Conservation (phyloP, 73 alveolate species). For the Paramecium primaurelia region DNA sequence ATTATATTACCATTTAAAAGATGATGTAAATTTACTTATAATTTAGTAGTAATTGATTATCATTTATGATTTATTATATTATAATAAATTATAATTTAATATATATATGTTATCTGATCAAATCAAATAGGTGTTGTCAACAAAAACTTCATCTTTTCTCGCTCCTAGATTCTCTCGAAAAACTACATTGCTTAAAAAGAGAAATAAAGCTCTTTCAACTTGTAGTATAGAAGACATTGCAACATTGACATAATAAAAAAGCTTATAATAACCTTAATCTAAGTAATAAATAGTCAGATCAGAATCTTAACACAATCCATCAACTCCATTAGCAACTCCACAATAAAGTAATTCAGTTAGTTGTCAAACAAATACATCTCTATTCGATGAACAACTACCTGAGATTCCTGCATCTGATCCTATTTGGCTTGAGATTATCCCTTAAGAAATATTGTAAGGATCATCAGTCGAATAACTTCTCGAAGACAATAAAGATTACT, state of each 20-base stretch:
- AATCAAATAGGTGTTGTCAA: background rate
- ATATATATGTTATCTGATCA: background rate
- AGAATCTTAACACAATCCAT: background rate
- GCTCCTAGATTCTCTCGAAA: constrained; percentile 20
- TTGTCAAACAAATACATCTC: constrained; percentile 6
- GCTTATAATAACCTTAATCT: background rate
- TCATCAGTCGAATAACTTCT: background rate
- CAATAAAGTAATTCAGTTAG: constrained; percentile 1
- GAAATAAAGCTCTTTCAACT: background rate
- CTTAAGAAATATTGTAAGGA: background rate
- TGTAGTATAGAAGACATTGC: background rate
- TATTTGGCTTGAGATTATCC: background rate
- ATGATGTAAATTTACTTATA: too few species aligned
- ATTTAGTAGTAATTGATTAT: background rate
- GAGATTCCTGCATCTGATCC: constrained; percentile 28
- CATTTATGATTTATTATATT: too few species aligned
- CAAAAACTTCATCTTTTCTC: background rate
- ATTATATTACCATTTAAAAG: too few species aligned
- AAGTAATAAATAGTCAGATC: background rate
- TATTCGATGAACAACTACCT: background rate
- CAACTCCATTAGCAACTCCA: background rate
- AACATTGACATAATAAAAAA: background rate
- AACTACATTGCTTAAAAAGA: background rate
- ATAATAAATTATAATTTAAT: background rate
- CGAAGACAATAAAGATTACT: constrained; percentile 34